A percentile compares a stretch with the other conserved stretches of the same genome.
These are phyloP conservation scores for Coffea humblotiana DNA, from an alignment of 305 asterid species.

Conservation along the genomic window DNA sequence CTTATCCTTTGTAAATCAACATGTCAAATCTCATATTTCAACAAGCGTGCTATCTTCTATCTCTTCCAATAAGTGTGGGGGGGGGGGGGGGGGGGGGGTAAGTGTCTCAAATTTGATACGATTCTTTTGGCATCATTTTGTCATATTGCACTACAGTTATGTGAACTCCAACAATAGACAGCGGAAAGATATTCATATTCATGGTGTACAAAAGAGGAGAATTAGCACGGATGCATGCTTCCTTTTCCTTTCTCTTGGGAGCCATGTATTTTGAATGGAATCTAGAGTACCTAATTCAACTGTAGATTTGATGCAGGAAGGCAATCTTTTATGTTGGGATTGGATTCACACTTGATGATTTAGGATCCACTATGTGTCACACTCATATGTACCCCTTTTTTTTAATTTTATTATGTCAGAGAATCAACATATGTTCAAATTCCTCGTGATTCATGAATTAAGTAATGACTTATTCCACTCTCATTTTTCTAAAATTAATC, in stretches of 20 bases:
- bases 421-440: neutral
- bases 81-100: neutral
- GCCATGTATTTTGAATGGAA: neutral
- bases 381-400: no score
- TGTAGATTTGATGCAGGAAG: neutral
- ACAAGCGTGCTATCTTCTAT: neutral
- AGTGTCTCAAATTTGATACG: neutral
- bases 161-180: neutral
- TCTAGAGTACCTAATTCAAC: neutral
- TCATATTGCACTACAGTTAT: neutral
- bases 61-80: neutral
- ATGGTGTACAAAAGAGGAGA: neutral
- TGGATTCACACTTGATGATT: no score
- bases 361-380: neutral
- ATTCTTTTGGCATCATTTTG: slow-evolving; percentile 6
- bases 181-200: neutral
- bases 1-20: neutral
- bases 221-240: neutral
- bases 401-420: neutral
- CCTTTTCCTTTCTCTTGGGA: neutral
- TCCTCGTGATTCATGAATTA: neutral
- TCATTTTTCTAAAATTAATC: neutral
- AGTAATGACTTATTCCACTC: neutral
- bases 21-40: neutral
- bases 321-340: neutral